Percentiles rank a stretch among this genome's conserved stretches.
Evolutionary conservation across 2,329 filamentous ascomycete species (phyloP).

Genomic region (Zymoseptoria tritici): DNA sequence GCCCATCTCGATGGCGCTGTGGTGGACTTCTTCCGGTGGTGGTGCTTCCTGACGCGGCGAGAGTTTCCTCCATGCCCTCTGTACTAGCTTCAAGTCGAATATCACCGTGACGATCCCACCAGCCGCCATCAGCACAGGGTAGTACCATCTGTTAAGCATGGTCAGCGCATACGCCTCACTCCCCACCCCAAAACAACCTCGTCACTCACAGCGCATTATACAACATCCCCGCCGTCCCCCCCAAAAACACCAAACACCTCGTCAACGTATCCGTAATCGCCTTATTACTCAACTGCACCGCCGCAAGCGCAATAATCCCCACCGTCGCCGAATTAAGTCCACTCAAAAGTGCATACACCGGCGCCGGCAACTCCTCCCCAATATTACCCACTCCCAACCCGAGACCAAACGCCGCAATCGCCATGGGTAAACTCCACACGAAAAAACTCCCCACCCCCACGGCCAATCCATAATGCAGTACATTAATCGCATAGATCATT

Average conservation of each 20-base stretch:
- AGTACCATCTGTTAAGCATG: conserved; percentile 53
- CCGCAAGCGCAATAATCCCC: conserved; percentile 63
- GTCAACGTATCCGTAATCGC: conserved; percentile 59
- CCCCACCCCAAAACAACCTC: too few species aligned
- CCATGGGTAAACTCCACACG: conserved; percentile 63
- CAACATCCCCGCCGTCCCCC: conserved; percentile 56
- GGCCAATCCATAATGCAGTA: conserved; percentile 54
- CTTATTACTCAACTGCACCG: conserved; percentile 57
- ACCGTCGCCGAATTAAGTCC: conserved; percentile 67
- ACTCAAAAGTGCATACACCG: conserved; percentile 62
- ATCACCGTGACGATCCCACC: conserved; percentile 48
- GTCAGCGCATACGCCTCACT: neutral
- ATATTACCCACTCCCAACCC: conserved; percentile 58
- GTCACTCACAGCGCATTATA: conserved; percentile 52
- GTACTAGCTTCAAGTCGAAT: conserved; percentile 43
- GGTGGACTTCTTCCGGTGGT: neutral
- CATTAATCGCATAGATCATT: conserved; percentile 62
- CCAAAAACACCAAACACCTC: conserved; percentile 56
- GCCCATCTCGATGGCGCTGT: neutral
- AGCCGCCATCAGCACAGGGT: conserved; percentile 55
- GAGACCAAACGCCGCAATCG: conserved; percentile 61
- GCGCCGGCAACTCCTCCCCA: conserved; percentile 49
- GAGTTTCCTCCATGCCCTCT: neutral
- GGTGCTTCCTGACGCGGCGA: neutral
- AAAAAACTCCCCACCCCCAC: conserved; percentile 54